Conservation (phyloP, 2,329 filamentous ascomycete genomes). For the Microsporum ferrugineum region DNA sequence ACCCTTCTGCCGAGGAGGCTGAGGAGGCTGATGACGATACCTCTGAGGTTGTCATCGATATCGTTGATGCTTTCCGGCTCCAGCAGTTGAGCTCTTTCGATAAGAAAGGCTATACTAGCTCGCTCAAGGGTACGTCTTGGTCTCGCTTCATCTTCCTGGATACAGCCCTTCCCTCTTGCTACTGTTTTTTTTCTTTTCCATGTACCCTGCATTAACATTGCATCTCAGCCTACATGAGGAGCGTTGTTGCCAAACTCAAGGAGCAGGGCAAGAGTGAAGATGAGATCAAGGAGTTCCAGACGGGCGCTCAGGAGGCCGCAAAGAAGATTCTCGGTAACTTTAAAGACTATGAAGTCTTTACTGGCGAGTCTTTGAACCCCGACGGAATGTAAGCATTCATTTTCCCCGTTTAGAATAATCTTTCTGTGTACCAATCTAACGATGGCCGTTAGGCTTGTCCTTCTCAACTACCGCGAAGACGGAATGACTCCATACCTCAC, state of each 20-base stretch:
- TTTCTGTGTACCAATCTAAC: not conserved
- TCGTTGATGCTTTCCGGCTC: constrained; percentile 85
- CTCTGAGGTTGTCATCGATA: constrained; percentile 49
- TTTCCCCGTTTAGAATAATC: not conserved
- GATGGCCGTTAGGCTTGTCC: constrained; percentile 54
- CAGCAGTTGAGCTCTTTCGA: constrained; percentile 41
- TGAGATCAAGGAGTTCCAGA: constrained; percentile 67
- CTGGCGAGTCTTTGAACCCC: constrained; percentile 82
- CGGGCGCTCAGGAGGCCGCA: constrained; percentile 58
- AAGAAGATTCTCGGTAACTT: constrained; percentile 83
- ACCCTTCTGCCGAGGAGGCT: constrained; percentile 81
- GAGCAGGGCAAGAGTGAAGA: constrained; percentile 51
- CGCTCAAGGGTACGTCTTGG: constrained; percentile 58
- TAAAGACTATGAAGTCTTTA: constrained; percentile 93
- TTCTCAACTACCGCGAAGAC: constrained; percentile 97
- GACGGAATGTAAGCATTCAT: constrained; percentile 71
- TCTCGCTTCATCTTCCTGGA: constrained; percentile 53
- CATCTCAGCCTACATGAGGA: constrained; percentile 76
- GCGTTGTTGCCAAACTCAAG: constrained; percentile 60
- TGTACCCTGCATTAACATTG: constrained; percentile 4
- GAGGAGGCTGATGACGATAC: constrained; percentile 65
- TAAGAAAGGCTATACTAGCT: constrained; percentile 23
- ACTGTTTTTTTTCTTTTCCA: constrained; percentile 10
- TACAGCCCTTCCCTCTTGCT: constrained; percentile 32
- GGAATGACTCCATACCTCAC: constrained; percentile 80